Evolutionary conservation across 208 protist species (phyloP), one percentile per base, ranked within the genome.

Genomic region (Trichomonas tenax): DNA sequence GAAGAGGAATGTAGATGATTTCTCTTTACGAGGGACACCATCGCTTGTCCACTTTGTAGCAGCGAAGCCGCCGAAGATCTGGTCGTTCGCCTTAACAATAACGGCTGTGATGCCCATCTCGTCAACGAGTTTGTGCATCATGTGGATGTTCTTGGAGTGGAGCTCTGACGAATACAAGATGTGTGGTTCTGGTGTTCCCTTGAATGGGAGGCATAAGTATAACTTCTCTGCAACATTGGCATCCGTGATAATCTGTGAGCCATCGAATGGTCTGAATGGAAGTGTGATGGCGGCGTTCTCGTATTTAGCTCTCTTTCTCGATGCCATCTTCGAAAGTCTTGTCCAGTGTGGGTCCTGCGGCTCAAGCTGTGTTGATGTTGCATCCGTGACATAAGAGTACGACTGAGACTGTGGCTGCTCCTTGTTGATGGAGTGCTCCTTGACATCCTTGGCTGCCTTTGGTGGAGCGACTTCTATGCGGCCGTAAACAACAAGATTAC

Each of bases 151-250:
- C 26, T 44, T 34, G 21, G 15, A 38, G 31, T 93, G 40, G 1
- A 23, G 1, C 51, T 93, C 36, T 34, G 86, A 38, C 14, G 86
- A 93, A 26, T 34, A 93, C 11, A 93, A 51, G 0, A 93, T 23
- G 44, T 93, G 86, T 38, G 86, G 41, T 58, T 93, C 40, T 17
- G 86, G 86, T 38, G n/a, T 10, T 1, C 17, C 86, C 46, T 51
- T 93, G 86, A 93, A 93, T 93, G 86, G 86, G 44, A 93, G 46
- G n/a, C 86, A 93, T 38, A 93, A 15, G 34, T 93, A 93, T 38
- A 93, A 38, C 38, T 14, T 38, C 14, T 51, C 46, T 17, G 23
- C 17, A 14, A 26, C 0, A 1, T 4, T 44, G 2, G 14, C 26
- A 34, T 48, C 26, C 23, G 86, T 93, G 17, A 93, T 51, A 38